phyloP scores from a whole-genome alignment of 805 yeast genomes.

The Saccharomyces jurei region DNA sequence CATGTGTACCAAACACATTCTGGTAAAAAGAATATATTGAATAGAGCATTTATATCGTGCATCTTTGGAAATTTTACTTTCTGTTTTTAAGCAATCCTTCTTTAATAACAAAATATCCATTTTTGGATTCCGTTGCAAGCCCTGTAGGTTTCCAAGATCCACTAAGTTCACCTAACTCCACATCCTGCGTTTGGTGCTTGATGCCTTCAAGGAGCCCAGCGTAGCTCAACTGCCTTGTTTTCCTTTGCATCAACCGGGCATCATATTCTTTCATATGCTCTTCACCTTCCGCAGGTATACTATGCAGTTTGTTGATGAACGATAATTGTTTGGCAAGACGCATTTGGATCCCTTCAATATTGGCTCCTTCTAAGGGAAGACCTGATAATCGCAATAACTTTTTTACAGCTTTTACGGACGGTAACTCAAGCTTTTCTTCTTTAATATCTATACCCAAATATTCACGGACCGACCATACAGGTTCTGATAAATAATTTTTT shows the following conservation, averaged over 20 bases:
- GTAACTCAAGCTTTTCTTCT: constrained; percentile 2
- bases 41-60: not conserved
- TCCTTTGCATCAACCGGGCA: constrained; percentile 27
- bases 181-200: constrained; percentile 15
- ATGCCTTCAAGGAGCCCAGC: constrained; percentile 27
- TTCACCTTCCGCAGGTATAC: constrained; percentile 19
- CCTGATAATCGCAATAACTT: constrained; percentile 45
- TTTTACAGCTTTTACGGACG: constrained; percentile 8
- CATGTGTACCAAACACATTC: not conserved
- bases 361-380: constrained; percentile 26
- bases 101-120: constrained; percentile 37
- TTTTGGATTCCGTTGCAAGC: constrained; percentile 28
- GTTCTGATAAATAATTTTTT: constrained; percentile 13
- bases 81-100: constrained; percentile 39
- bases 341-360: constrained; percentile 26
- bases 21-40: not conserved
- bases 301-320: constrained; percentile 41
- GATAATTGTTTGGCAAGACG: constrained; percentile 41
- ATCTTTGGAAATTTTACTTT: constrained; percentile 2
- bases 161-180: constrained; percentile 34
- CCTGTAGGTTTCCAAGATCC: constrained; percentile 38
- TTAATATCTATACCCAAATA: constrained; percentile 2
- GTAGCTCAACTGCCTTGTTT: constrained; percentile 23
- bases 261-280: constrained; percentile 7
- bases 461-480: constrained; percentile 24